Evolutionary conservation across 257 asterid species (phyloP).

Genomic region (Nicotiana sylvestris): DNA sequence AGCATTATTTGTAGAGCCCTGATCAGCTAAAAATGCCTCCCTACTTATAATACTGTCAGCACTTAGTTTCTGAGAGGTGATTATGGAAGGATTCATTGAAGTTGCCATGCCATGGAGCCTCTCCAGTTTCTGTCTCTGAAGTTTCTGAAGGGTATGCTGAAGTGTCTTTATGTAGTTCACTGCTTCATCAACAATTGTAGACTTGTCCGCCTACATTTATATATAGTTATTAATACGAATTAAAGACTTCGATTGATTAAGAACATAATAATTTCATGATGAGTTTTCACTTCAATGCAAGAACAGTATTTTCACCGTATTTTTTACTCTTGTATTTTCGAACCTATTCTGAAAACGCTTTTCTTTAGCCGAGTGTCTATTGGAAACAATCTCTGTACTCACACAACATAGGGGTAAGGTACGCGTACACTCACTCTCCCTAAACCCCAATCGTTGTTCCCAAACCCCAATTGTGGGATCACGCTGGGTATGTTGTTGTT

Average conservation of each 20-base stretch:
- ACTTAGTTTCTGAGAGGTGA: conserved; percentile 5
- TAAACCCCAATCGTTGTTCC: too few species aligned
- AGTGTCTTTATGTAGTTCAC: conserved; percentile 43
- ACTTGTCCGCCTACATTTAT: conserved; percentile 59
- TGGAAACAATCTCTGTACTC: too few species aligned
- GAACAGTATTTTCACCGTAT: too few species aligned
- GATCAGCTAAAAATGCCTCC: conserved; percentile 53
- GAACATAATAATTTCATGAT: not conserved
- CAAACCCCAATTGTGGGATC: too few species aligned
- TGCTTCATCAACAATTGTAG: conserved; percentile 77
- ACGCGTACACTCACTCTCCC: too few species aligned
- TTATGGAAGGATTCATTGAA: conserved; percentile 8
- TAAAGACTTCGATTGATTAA: not conserved
- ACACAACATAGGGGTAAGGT: too few species aligned
- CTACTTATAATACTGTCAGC: conserved; percentile 12
- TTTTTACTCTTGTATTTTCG: too few species aligned
- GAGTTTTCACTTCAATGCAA: not conserved
- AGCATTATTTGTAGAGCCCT: conserved; percentile 23
- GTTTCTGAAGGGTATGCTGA: conserved; percentile 31
- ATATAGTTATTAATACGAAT: not conserved
- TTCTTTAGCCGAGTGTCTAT: too few species aligned
- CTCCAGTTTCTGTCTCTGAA: conserved; percentile 46
- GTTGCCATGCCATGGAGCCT: conserved; percentile 25
- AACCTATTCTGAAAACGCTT: too few species aligned
- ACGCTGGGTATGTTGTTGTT: too few species aligned